A percentile compares a stretch with the other conserved stretches of the same genome.
These are phyloP conservation scores for Neurospora intermedia DNA, from an alignment of 495 filamentous ascomycete species.

Conservation along the genomic window DNA sequence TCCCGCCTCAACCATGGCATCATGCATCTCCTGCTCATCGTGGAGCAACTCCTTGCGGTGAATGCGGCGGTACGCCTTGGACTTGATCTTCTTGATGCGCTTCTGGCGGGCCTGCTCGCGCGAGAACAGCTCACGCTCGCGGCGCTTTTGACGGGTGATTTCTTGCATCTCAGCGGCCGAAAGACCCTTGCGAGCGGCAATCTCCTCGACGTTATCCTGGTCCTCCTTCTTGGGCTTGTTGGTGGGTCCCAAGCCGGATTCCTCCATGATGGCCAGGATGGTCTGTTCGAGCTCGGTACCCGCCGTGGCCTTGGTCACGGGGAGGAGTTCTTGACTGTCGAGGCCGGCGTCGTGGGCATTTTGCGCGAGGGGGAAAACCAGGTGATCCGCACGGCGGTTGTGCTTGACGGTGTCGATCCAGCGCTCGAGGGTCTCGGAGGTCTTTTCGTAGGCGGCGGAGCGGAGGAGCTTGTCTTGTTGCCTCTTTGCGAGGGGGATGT, in stretches of 20 bases:
- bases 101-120: constrained; percentile 83
- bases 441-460: constrained; percentile 77
- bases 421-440: constrained; percentile 76
- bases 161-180: constrained; percentile 58
- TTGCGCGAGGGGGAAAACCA: constrained; percentile 80
- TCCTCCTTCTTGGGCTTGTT: constrained; percentile 38
- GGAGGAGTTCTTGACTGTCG: constrained; percentile 40
- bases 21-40: constrained; percentile 57
- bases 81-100: constrained; percentile 97
- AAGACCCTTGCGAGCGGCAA: constrained; percentile 43
- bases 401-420: constrained; percentile 94
- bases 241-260: constrained; percentile 61
- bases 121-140: constrained; percentile 73
- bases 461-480: constrained; percentile 84
- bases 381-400: constrained; percentile 82
- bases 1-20: constrained; percentile 56
- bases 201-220: constrained; percentile 57
- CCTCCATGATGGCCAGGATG: constrained; percentile 77
- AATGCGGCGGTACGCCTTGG: constrained; percentile 81
- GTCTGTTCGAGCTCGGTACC: constrained; percentile 72
- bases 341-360: constrained; percentile 45
- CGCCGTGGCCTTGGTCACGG: constrained; percentile 45
- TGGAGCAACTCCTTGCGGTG: constrained; percentile 79
- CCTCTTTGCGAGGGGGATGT: constrained; percentile 75
- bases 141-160: constrained; percentile 63